phyloP scores from a whole-genome alignment of 768 basidiomycete genomes.

The Clitopilus passeckerianus region DNA sequence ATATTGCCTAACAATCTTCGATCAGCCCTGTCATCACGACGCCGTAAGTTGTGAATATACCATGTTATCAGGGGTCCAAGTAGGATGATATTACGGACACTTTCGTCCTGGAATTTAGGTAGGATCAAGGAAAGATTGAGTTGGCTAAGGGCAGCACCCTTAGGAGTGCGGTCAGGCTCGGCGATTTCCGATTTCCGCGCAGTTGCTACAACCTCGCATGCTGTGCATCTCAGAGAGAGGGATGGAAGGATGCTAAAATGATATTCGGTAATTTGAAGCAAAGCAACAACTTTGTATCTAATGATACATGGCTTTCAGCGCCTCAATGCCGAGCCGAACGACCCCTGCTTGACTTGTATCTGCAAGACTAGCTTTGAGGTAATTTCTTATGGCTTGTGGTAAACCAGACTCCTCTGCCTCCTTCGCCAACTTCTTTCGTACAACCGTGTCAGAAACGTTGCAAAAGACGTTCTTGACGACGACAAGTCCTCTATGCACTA shows the following conservation, averaged over 20 bases:
- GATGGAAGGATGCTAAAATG: neutral
- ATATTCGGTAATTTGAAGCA: neutral
- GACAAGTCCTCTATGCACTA: conserved; percentile 77
- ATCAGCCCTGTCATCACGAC: neutral
- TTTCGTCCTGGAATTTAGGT: neutral
- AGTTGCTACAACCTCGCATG: neutral
- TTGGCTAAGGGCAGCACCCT: neutral
- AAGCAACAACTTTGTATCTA: neutral
- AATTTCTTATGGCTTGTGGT: conserved; percentile 41
- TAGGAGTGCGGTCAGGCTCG: neutral
- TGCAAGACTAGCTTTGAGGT: conserved; percentile 38
- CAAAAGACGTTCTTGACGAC: conserved; percentile 61
- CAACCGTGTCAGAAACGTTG: conserved; percentile 34
- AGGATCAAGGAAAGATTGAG: neutral
- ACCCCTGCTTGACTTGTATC: conserved; percentile 26
- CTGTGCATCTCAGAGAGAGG: neutral
- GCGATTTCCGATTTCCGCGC: neutral
- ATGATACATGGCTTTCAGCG: conserved; percentile 30
- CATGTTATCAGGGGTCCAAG: neutral
- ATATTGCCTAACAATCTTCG: conserved; percentile 54
- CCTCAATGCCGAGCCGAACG: conserved; percentile 45
- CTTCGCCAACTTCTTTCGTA: conserved; percentile 37
- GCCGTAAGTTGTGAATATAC: neutral
- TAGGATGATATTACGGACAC: neutral
- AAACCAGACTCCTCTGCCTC: conserved; percentile 54